Base-by-base conservation (phyloP, 1,284 basidiomycete genomes). In the Austroboletus niveus region DNA sequence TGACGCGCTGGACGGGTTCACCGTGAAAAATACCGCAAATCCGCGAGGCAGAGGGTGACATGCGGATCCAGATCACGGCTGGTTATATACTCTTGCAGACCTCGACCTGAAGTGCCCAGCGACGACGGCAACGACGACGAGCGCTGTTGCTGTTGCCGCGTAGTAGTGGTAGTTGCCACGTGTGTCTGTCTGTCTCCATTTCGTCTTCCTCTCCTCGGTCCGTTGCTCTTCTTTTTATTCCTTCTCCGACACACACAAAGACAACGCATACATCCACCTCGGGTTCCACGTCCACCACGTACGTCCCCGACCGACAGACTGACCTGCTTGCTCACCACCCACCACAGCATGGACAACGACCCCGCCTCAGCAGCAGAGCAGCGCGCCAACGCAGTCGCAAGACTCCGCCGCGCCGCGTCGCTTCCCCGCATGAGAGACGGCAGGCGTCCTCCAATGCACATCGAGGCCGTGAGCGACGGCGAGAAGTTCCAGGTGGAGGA, bases 361-460 rank as follows among this genome's bases (percentile, higher is more conserved):
- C 59, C 69, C 45, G 65, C 76, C 42, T 71, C 79, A 51, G 75
- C 80, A 75, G 80, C 85, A 49, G 81, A 86, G 62, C 81, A 87
- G 63, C 81, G 92, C 54, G 89, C 90, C 62, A 82, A 83, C 53
- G 89, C 91, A n/a, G 85, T 94, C 54, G 90, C 90, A 49, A 92
- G 86, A 73, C 81, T 95, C 58, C 93, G 90, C 71, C 84, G 92
- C 60, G 92, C 92, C 36, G 90, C 92, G 45, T 94, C 92, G 20
- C 72, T 94, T 29, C 92, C 92, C 35, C 81, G 92, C 50, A 89
- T 89, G 80, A 90, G 92, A 66, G 87, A 92, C 68, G 92, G 91
- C 2, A 75, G 91, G 46, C 77, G 92, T 44, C 89, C 89, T 1
- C 85, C 87, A 42, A 89, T 91, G 87, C 88, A 88, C 60, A 78